These are phyloP conservation scores for Spinellus fusiger DNA, from an alignment of 192 early-diverging fungal genomes.

Conservation along the genomic window DNA sequence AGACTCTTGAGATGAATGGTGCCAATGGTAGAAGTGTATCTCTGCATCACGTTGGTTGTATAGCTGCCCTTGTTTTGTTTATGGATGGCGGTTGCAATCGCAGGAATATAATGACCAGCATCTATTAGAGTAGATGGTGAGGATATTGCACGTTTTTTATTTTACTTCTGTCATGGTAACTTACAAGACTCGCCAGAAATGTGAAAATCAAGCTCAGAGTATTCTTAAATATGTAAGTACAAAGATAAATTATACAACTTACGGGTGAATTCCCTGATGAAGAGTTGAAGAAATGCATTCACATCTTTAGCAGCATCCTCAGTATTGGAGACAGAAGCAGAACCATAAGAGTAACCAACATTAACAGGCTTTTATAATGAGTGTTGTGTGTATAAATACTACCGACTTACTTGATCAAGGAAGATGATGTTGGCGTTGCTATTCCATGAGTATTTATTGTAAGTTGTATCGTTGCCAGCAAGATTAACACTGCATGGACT, in stretches of 20 bases:
- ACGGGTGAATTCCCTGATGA: conserved; percentile 75
- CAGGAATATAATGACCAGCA: conserved; percentile 95
- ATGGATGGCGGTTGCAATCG: conserved; percentile 78
- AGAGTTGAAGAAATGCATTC: conserved; percentile 92
- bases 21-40: conserved; percentile 23
- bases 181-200: conserved; percentile 76
- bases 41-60: background rate
- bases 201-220: conserved; percentile 76
- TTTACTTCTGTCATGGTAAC: conserved; percentile 6
- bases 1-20: conserved; percentile 70
- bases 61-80: conserved; percentile 64
- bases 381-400: background rate
- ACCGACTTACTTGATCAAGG: conserved; percentile 58
- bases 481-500: conserved; percentile 85
- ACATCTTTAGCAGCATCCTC: conserved; percentile 86
- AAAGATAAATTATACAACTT: background rate
- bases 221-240: conserved; percentile 37
- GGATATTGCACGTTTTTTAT: background rate
- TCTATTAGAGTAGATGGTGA: conserved; percentile 23
- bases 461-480: conserved; percentile 62
- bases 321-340: conserved; percentile 62
- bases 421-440: conserved; percentile 83
- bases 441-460: conserved; percentile 88
- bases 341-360: conserved; percentile 90
- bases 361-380: conserved; percentile 61